A percentile compares a stretch with the other conserved stretches of the same genome.
phyloP scores from a whole-genome alignment of 495 filamentous ascomycete species.

The Penicillium longicatenatum region DNA sequence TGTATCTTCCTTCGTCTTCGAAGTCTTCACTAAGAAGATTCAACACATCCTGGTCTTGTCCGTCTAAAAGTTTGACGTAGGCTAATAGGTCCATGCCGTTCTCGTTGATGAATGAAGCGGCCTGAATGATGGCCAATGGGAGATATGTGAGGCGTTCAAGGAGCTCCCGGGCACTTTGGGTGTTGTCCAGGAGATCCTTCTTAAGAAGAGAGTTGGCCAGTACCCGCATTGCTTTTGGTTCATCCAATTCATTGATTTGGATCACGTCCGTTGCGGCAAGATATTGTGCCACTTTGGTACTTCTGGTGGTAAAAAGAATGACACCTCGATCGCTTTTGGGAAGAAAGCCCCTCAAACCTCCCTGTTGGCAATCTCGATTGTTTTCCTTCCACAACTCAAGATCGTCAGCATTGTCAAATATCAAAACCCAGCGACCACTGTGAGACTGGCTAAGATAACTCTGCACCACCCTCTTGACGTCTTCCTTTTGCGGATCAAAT shows the following conservation, averaged over 20 bases:
- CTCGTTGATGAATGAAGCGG: slow-evolving; percentile 46
- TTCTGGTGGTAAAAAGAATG: slow-evolving; percentile 44
- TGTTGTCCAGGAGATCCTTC: slow-evolving; percentile 23
- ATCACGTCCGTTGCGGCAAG: slow-evolving; percentile 25
- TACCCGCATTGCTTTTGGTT: slow-evolving; percentile 18
- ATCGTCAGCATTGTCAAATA: slow-evolving; percentile 47
- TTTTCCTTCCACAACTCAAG: slow-evolving; percentile 29
- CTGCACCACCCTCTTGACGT: slow-evolving; percentile 26
- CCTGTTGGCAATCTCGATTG: not conserved
- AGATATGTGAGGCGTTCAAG: slow-evolving; percentile 33
- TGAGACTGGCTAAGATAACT: slow-evolving; percentile 26
- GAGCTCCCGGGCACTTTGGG: slow-evolving; percentile 15
- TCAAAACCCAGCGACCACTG: slow-evolving; percentile 38
- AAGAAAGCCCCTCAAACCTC: slow-evolving; percentile 22
- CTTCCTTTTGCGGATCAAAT: not conserved
- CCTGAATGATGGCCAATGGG: slow-evolving; percentile 46
- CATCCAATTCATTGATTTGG: slow-evolving; percentile 29
- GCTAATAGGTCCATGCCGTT: slow-evolving; percentile 36
- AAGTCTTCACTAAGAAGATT: slow-evolving; percentile 54
- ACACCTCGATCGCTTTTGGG: slow-evolving; percentile 29
- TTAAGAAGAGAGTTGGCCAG: slow-evolving; percentile 30
- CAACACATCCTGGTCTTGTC: slow-evolving; percentile 40
- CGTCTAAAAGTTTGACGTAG: slow-evolving; percentile 48
- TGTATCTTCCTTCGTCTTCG: slow-evolving; percentile 45
- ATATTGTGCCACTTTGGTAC: slow-evolving; percentile 24